Base-by-base conservation (phyloP, 179 eudicot species). In the Camellia oleifera region DNA sequence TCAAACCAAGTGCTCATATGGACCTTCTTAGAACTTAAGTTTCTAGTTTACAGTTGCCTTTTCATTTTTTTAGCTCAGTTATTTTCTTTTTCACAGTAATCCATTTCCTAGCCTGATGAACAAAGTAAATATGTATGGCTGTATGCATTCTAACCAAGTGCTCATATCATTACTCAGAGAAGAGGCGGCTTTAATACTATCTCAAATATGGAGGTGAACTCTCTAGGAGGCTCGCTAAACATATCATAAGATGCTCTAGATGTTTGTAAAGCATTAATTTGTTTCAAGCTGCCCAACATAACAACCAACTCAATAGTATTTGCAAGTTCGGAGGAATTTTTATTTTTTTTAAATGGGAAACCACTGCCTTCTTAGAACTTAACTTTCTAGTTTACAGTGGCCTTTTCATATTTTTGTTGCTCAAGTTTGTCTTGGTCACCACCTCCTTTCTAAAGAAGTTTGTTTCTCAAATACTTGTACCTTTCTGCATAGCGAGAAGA, bases 401-500 rank as follows among this genome's bases (percentile, higher is more conserved):
- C 40, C 14, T 32, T 40, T 50, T 54, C 14, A 46, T 15, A 44
- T 0, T 62, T 46, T 48, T 44, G 40, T 5, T 14, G 42, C 70
- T 63, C 10, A 20, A 12, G 26, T 75, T 14, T 45, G 17, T 76
- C 76, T 76, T 77, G 44, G 54, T 5, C 71, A 53, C 8, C 61
- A 32, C 26, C 12, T 77, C 70, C n/a, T 15, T 72, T 52, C 48
- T 50, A 12, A 14, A 45, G 40, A 70, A 23, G 69, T 70, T 10
- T n/a, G 42, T 17, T 23, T 69, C n/a, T 17, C 32, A 42, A 65
- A 11, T 17, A 13, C 18, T 20, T 4, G 15, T 86, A 92, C 99
- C 99, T 91, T 91, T 94, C 86, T 96, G 92, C 98, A 94, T 96
- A 53, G 97, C 89, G 82, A 88, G 84, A 83, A 96, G 95, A 85